phyloP scores from a whole-genome alignment of 441 rosid genomes.

The Adansonia madagascariensis region DNA sequence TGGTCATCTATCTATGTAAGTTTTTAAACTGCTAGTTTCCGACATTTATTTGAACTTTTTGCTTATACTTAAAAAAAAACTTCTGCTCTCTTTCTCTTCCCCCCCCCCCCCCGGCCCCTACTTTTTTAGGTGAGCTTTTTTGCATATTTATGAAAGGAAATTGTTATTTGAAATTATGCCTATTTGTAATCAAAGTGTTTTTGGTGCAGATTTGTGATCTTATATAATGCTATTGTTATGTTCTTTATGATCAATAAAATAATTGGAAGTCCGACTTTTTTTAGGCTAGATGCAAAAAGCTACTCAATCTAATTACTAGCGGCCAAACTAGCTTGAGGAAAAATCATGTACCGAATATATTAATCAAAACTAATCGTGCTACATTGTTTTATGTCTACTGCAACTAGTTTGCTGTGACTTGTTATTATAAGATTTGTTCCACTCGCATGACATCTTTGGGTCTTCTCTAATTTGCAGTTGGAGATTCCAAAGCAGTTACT shows the following conservation, averaged over 20 bases:
- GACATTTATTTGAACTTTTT: constrained; percentile 7
- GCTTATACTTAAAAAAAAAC: too few species aligned
- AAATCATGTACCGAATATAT: neutral
- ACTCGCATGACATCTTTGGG: too few species aligned
- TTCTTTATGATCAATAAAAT: neutral
- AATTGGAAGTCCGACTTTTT: neutral
- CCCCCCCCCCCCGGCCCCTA: too few species aligned
- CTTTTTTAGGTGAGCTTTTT: neutral
- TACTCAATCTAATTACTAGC: neutral
- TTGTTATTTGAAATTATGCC: neutral
- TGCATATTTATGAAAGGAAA: neutral
- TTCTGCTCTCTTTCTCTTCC: too few species aligned
- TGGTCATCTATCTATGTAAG: constrained; percentile 98
- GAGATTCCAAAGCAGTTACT: constrained; percentile 94
- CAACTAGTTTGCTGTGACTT: neutral
- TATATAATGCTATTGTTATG: neutral
- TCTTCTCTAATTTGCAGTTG: constrained; percentile 56
- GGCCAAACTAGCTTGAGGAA: neutral
- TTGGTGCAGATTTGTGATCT: neutral
- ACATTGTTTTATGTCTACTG: too few species aligned
- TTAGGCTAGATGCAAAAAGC: neutral
- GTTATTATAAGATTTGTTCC: neutral
- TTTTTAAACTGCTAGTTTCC: constrained; percentile 11
- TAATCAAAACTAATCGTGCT: too few species aligned
- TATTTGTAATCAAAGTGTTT: neutral